These are phyloP conservation scores for Claviceps sp. DNA, from an alignment of 2,329 filamentous ascomycete species.

Conservation along the genomic window DNA sequence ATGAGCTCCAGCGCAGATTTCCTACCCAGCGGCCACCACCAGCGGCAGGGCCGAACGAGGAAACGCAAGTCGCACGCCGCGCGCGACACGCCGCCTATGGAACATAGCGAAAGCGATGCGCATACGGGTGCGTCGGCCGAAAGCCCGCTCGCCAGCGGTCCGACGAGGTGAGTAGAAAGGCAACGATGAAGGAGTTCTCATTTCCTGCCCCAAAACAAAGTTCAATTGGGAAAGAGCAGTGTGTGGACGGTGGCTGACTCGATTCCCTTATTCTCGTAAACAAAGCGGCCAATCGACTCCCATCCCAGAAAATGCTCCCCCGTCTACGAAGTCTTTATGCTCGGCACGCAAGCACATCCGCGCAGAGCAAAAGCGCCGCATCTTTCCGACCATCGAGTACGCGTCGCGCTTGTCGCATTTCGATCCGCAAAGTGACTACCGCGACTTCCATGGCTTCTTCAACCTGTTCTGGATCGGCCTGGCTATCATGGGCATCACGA, in stretches of 20 bases:
- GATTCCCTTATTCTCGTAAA: not conserved
- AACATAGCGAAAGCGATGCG: conserved; percentile 22
- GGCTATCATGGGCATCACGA: conserved; percentile 91
- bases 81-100: conserved; percentile 23
- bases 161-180: conserved; percentile 29
- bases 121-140: conserved; percentile 17
- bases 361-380: conserved; percentile 64
- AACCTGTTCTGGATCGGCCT: conserved; percentile 96
- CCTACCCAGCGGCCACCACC: conserved; percentile 13
- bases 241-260: not conserved
- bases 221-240: not conserved
- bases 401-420: conserved; percentile 87
- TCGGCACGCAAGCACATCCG: conserved; percentile 72
- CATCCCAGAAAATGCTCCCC: conserved; percentile 78
- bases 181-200: not conserved
- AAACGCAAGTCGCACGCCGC: conserved; percentile 37
- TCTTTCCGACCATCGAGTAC: conserved; percentile 92
- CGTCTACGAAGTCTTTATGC: conserved; percentile 76
- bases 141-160: conserved; percentile 24
- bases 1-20: conserved; percentile 19
- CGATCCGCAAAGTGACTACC: conserved; percentile 80
- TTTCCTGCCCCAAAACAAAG: not conserved
- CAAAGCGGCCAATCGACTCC: conserved; percentile 70
- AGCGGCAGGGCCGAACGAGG: conserved; percentile 35
- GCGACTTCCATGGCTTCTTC: conserved; percentile 95